Evolutionary conservation across 768 basidiomycete genomes (phyloP), one percentile per base, ranked within the genome.

Genomic region (Phaffia australis): DNA sequence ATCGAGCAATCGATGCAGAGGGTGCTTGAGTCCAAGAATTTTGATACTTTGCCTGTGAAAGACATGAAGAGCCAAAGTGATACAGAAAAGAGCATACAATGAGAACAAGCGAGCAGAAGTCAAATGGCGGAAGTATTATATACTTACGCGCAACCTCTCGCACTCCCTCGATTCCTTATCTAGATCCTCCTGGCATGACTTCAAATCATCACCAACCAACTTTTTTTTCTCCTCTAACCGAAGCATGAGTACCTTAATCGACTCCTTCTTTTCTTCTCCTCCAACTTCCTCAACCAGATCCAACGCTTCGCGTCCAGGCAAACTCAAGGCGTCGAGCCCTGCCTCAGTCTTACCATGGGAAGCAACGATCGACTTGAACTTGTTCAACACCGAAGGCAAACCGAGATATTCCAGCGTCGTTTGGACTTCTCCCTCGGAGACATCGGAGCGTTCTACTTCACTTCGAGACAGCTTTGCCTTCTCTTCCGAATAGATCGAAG

Each of bases 401-500:
- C 88, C 88, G 69, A 93, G 79, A 32, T 84, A 84, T 57, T 94
- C 92, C 60, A 98, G 75, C 27, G 85, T 84, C 56, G 87, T 87
- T 70, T 83, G 79, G 46, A 83, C 82, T 75, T 93, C 89, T 6
- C 81, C 86, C 73, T 95, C 91, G 0, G 87, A 85, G 27, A 83
- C 79, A 69, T 97, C 93, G 0, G 85, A 86, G 61, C 84, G 83
- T 79, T 97, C 94, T 9, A 87, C 88, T 75, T 98, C 92, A 6
- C 80, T 83, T 50, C 95, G 81, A 9, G 92, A 90, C 30, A 89
- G 74, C 76, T 99, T 98, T 25, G 94, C 95, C 79, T 98, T 98
- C 78, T 99, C 95, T 76, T 99, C 95, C 0, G 91, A 94, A 76
- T 99, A 99, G 18, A 99, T 85, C 66, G 87, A 88, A 18, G 94